These are phyloP conservation scores for Naumovozyma baii DNA, from an alignment of 805 yeast species.

Conservation along the genomic window DNA sequence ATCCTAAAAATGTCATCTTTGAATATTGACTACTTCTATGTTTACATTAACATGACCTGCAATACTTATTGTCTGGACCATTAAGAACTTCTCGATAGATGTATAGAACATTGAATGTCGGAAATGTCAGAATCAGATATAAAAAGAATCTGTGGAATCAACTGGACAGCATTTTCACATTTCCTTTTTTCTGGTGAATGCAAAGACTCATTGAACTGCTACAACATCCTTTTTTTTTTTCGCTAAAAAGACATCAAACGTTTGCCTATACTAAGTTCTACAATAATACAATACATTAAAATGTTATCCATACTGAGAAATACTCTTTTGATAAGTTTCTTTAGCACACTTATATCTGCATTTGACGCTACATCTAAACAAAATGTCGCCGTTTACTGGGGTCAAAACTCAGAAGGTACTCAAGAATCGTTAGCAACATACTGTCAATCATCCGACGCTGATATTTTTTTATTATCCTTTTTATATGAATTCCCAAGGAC, in stretches of 20 bases:
- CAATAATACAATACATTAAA: no score
- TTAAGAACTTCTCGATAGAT: no score
- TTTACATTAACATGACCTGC: background rate
- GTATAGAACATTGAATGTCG: no score
- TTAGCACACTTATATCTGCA: conserved; percentile 7
- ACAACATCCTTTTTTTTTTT: no score
- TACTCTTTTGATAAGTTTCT: background rate
- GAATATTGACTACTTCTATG: background rate
- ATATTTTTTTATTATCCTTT: conserved; percentile 64
- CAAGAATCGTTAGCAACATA: conserved; percentile 41
- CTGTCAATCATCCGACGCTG: conserved; percentile 62
- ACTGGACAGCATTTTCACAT: no score
- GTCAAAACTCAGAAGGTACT: conserved; percentile 67
- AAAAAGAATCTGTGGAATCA: no score
- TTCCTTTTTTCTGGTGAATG: no score
- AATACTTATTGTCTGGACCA: no score
- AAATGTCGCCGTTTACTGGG: conserved; percentile 82
- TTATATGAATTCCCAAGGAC: conserved; percentile 48
- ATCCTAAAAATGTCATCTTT: background rate
- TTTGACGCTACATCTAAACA: conserved; percentile 35
- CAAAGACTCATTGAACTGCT: no score
- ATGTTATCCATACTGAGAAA: background rate
- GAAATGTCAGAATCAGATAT: no score
- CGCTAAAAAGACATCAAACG: no score
- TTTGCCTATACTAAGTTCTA: no score